These are phyloP conservation scores for Datisca glomerata DNA, from an alignment of 306 rosid genomes.

Conservation along the genomic window DNA sequence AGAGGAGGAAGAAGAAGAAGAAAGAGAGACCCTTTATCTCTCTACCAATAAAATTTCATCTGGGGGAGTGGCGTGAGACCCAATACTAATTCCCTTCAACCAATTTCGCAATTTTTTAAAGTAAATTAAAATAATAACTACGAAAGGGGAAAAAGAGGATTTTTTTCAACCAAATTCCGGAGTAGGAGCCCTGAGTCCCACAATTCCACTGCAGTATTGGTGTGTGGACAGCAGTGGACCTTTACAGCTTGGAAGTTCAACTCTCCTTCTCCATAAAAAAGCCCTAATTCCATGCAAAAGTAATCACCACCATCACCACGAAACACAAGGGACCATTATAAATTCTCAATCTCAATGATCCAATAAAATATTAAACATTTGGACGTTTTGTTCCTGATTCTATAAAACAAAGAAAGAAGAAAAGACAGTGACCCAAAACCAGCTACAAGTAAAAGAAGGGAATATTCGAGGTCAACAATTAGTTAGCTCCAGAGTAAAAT, in stretches of 20 bases:
- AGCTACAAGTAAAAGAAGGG: neutral
- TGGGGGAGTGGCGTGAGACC: slow-evolving; percentile 17
- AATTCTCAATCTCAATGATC: neutral
- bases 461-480: neutral
- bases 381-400: neutral
- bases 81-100: slow-evolving; percentile 16
- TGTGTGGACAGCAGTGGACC: neutral
- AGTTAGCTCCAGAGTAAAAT: neutral
- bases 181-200: neutral
- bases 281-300: neutral
- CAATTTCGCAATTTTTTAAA: neutral
- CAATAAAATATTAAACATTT: neutral
- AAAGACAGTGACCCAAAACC: neutral
- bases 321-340: slow-evolving; percentile 1
- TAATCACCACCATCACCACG: slow-evolving; percentile 2
- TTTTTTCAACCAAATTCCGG: slow-evolving; percentile 5
- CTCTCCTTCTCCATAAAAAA: neutral
- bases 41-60: slow-evolving; percentile 32
- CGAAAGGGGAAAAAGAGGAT: slow-evolving; percentile 12
- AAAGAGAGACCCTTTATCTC: slow-evolving; percentile 11
- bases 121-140: neutral
- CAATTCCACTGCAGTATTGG: neutral
- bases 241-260: slow-evolving; percentile 3
- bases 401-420: neutral
- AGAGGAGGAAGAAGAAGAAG: slow-evolving; percentile 4